These are phyloP conservation scores for Cytospora paraplurivora DNA, from an alignment of 2,329 filamentous ascomycete genomes.

Conservation along the genomic window DNA sequence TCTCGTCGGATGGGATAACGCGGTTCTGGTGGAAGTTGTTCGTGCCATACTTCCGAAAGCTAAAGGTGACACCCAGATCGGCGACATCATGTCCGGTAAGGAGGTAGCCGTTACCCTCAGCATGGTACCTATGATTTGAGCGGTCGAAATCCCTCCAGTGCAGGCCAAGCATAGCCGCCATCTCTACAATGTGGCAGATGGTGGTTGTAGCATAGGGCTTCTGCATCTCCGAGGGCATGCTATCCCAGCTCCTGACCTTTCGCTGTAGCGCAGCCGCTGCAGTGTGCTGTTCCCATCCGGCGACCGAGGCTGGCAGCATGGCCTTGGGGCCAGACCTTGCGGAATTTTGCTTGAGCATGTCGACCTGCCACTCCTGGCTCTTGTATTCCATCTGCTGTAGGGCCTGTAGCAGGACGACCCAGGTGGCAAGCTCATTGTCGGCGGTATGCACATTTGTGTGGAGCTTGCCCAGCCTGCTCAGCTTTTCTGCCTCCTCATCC, in stretches of 20 bases:
- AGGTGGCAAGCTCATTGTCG: slow-evolving; percentile 59
- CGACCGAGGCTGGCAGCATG: slow-evolving; percentile 31
- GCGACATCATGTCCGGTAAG: slow-evolving; percentile 48
- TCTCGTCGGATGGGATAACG: slow-evolving; percentile 54
- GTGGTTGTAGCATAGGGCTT: slow-evolving; percentile 57
- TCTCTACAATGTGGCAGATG: slow-evolving; percentile 58
- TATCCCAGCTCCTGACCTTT: slow-evolving; percentile 53
- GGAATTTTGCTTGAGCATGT: slow-evolving; percentile 34
- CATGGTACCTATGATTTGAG: slow-evolving; percentile 52
- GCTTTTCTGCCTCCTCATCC: slow-evolving; percentile 23
- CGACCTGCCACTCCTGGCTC: slow-evolving; percentile 50
- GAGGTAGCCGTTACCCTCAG: slow-evolving; percentile 57
- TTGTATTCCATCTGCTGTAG: slow-evolving; percentile 53
- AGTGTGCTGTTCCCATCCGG: slow-evolving; percentile 39
- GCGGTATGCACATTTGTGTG: slow-evolving; percentile 50
- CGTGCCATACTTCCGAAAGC: slow-evolving; percentile 53
- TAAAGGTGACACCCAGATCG: slow-evolving; percentile 58
- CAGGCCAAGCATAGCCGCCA: slow-evolving; percentile 55
- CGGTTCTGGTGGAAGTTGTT: slow-evolving; percentile 52
- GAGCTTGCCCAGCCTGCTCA: slow-evolving; percentile 34
- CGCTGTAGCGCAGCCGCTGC: slow-evolving; percentile 49
- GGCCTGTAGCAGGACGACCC: slow-evolving; percentile 53
- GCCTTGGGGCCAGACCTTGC: slow-evolving; percentile 27
- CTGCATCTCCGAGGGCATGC: slow-evolving; percentile 50
- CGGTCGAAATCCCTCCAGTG: slow-evolving; percentile 63